Evolutionary conservation across 108 stramenopile species (phyloP).

Genomic region (Nitzschia sp.): DNA sequence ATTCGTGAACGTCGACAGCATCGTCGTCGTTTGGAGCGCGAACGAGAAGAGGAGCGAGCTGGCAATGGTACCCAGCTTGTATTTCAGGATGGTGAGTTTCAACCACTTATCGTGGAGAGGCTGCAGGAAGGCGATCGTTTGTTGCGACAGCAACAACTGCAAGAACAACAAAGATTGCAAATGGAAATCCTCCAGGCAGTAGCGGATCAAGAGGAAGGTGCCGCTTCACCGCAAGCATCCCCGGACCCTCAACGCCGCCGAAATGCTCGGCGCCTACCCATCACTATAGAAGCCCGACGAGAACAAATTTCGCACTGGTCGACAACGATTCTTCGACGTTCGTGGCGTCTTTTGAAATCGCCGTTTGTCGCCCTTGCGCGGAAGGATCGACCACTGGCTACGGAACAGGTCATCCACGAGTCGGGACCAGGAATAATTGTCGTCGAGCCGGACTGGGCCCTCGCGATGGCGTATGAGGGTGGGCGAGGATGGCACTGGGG

Average conservation of each 20-base stretch:
- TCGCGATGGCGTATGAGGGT: not conserved
- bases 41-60: not conserved
- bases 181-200: not conserved
- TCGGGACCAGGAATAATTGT: not conserved
- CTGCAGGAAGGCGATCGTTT: not conserved
- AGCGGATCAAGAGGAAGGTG: not conserved
- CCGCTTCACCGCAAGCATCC: not conserved
- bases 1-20: not conserved
- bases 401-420: not conserved
- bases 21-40: not conserved
- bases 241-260: not conserved
- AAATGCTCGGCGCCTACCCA: not conserved
- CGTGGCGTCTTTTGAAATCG: not conserved
- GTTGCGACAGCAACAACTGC: not conserved
- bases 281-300: not conserved
- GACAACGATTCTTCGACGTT: not conserved
- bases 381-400: not conserved
- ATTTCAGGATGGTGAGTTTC: not conserved
- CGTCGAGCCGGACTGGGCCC: not conserved
- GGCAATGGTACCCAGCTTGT: not conserved
- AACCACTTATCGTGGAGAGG: not conserved
- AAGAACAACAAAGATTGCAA: not conserved
- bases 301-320: not conserved
- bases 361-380: not conserved
- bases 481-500: not conserved